Conservation (phyloP, 2,329 filamentous ascomycete species). For the Xylariaceae sp. region DNA sequence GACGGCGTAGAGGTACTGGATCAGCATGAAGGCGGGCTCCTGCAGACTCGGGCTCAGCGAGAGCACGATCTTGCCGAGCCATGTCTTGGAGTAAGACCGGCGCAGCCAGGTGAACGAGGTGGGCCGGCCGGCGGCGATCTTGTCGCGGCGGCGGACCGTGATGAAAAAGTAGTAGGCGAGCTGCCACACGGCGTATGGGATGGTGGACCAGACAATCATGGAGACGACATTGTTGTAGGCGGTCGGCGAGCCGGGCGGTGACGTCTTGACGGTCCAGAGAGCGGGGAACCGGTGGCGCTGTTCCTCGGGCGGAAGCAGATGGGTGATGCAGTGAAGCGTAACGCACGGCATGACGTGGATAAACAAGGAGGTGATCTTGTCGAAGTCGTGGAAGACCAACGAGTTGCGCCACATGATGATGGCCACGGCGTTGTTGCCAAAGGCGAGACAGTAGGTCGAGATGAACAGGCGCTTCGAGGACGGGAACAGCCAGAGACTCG, state of each 20-base stretch:
- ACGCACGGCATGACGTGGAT: slow-evolving; percentile 99
- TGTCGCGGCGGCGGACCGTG: slow-evolving; percentile 86
- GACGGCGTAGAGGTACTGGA: slow-evolving; percentile 87
- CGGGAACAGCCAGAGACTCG: slow-evolving; percentile 88
- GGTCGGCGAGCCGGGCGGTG: slow-evolving; percentile 63
- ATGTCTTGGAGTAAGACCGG: slow-evolving; percentile 81
- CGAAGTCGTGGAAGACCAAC: slow-evolving; percentile 94
- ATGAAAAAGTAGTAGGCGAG: slow-evolving; percentile 90
- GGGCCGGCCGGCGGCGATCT: slow-evolving; percentile 90
- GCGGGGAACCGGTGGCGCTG: slow-evolving; percentile 75
- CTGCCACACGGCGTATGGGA: slow-evolving; percentile 93
- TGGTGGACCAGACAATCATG: slow-evolving; percentile 92
- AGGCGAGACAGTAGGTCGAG: slow-evolving; percentile 84
- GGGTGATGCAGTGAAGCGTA: slow-evolving; percentile 85
- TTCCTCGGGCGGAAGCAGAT: slow-evolving; percentile 62
- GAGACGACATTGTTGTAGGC: slow-evolving; percentile 71
- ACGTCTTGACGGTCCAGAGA: slow-evolving; percentile 71
- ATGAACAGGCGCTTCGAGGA: slow-evolving; percentile 87
- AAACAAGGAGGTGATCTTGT: slow-evolving; percentile 97
- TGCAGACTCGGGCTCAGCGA: slow-evolving; percentile 70
- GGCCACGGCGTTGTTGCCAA: slow-evolving; percentile 93
- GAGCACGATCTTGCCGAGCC: slow-evolving; percentile 82
- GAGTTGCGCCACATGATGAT: slow-evolving; percentile 99
- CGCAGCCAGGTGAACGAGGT: slow-evolving; percentile 98
- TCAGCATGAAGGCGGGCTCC: slow-evolving; percentile 89